Conservation (phyloP, 495 filamentous ascomycete genomes). For the Penicillium steckii region DNA sequence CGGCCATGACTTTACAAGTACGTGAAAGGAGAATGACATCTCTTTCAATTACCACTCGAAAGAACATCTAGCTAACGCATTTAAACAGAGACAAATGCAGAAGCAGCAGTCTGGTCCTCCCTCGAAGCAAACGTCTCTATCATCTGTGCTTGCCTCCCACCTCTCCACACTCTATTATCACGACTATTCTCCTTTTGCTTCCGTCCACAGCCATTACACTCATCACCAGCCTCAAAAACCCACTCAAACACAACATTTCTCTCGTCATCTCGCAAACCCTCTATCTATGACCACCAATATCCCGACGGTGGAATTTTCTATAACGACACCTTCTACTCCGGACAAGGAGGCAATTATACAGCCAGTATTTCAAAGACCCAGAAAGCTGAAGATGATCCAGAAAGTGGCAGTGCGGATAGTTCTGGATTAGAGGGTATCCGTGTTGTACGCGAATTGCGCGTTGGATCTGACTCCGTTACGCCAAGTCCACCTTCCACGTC, state of each 20-base stretch:
- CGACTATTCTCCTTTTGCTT: slow-evolving; percentile 60
- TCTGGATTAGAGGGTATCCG: slow-evolving; percentile 30
- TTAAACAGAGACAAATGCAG: slow-evolving; percentile 39
- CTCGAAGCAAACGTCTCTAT: slow-evolving; percentile 82
- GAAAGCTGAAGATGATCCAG: slow-evolving; percentile 2
- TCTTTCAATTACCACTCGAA: background rate
- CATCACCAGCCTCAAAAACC: slow-evolving; percentile 15
- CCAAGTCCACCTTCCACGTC: background rate
- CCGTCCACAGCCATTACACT: slow-evolving; percentile 18
- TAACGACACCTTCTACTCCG: slow-evolving; percentile 20
- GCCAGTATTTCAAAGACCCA: slow-evolving; percentile 24
- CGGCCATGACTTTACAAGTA: slow-evolving; percentile 24
- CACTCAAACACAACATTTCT: slow-evolving; percentile 5
- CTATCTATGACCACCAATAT: slow-evolving; percentile 13
- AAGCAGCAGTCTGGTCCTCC: slow-evolving; percentile 67
- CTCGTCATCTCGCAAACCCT: slow-evolving; percentile 14
- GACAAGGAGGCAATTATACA: slow-evolving; percentile 18
- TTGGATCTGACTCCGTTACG: slow-evolving; percentile 16
- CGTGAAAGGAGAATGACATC: too few species aligned
- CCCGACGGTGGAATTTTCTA: slow-evolving; percentile 21
- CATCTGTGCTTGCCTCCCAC: slow-evolving; percentile 80
- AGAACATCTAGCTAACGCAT: slow-evolving; percentile 2
- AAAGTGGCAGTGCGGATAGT: background rate
- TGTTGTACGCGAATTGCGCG: slow-evolving; percentile 33
- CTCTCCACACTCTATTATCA: slow-evolving; percentile 73